Conservation (phyloP, 768 basidiomycete species). For the Russula virescens region DNA sequence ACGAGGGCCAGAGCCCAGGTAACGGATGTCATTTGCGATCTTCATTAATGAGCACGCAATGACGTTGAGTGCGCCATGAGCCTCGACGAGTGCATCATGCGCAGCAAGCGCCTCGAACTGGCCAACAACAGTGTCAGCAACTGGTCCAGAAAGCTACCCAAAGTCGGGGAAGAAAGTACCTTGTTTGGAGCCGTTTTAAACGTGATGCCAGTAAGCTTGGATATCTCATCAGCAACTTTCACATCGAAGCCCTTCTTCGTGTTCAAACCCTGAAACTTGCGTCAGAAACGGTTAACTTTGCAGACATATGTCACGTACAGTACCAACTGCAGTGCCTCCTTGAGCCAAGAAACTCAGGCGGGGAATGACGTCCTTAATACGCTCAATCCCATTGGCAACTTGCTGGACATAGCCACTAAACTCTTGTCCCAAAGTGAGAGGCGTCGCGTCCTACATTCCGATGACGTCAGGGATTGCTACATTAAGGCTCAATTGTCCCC, state of each 20-base stretch:
- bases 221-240: slow-evolving; percentile 87
- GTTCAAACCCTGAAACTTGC: slow-evolving; percentile 72
- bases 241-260: slow-evolving; percentile 96
- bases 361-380: slow-evolving; percentile 75
- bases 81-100: slow-evolving; percentile 98
- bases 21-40: slow-evolving; percentile 98
- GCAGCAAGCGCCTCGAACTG: slow-evolving; percentile 96
- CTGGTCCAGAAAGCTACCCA: neutral
- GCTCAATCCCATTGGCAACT: slow-evolving; percentile 81
- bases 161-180: slow-evolving; percentile 43
- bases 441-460: slow-evolving; percentile 79
- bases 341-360: slow-evolving; percentile 88
- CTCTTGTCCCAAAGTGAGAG: slow-evolving; percentile 95
- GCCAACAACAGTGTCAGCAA: neutral
- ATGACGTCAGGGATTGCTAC: slow-evolving; percentile 6
- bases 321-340: slow-evolving; percentile 98
- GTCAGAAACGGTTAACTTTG: slow-evolving; percentile 4
- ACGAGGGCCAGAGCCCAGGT: slow-evolving; percentile 94
- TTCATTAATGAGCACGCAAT: slow-evolving; percentile 98
- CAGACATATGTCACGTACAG: slow-evolving; percentile 47
- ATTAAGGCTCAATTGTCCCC: neutral
- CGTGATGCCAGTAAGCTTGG: slow-evolving; percentile 81
- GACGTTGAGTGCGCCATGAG: slow-evolving; percentile 94
- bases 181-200: slow-evolving; percentile 99
- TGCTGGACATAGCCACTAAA: slow-evolving; percentile 98